Base-by-base conservation (phyloP, 2,329 filamentous ascomycete genomes). In the Fusarium globosum region DNA sequence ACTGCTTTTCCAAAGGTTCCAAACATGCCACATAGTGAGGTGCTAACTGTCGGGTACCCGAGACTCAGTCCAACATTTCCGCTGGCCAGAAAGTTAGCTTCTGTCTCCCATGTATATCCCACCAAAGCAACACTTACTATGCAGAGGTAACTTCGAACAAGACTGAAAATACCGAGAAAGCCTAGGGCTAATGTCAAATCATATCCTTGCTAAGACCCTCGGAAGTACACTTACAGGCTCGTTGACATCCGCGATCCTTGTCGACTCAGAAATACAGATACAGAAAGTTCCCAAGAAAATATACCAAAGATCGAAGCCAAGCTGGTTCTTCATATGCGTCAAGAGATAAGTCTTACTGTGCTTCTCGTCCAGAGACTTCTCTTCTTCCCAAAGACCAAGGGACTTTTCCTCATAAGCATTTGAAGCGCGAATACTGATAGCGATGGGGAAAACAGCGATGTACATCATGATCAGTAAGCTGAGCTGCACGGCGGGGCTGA, bases 381-480 rank as follows among this genome's bases (percentile, higher is more conserved):
- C 53, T 1, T 52, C 21, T 4, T 81, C 79, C 76, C 90, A 91
- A n/a, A 91, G 85, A 2, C 89, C 90, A 7, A 92, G 80, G 51
- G 87, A 88, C 49, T 86, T 85, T 74, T 91, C 89, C 78, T 91
- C 89, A 76, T 91, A 91, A 6, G 88, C 86, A 73, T 89, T 90
- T 23, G 85, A 87, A 42, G 87, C 85, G 21, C 89, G 86, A 78
- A 91, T 89, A 15, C 86, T 88, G 53, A 91, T 89, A 18, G 88
- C 88, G 26, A 91, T 87, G 0, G 89, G 89, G 58, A 88, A 90
- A 7, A 88, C 84, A 13, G 86, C 86, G 43, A 91, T 90, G 78
- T 90, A 91, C 89, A 91, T 91, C 89, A 91, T 91, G 28, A 89
- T 84, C 0, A 91, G 81, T 60, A 90, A 87, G 30, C 89, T 85